Evolutionary conservation across 2,329 filamentous ascomycete genomes (phyloP).

Genomic region (Alternaria dauci): DNA sequence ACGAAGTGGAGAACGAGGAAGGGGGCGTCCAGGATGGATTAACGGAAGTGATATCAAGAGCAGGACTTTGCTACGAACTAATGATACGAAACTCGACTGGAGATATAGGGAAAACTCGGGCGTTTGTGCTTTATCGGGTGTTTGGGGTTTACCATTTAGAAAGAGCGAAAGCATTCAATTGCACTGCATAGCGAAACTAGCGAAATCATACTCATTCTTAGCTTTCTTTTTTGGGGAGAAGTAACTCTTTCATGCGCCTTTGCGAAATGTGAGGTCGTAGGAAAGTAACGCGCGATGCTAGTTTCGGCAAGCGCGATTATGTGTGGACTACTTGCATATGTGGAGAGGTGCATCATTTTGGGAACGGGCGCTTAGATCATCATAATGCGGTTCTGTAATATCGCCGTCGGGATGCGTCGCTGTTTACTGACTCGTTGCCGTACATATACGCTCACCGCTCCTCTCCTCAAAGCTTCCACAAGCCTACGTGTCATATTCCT

Average conservation of each 20-base stretch:
- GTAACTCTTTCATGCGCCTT: background rate
- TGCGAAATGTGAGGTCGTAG: background rate
- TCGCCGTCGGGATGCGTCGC: background rate
- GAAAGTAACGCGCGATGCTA: background rate
- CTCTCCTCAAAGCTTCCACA: fast-evolving
- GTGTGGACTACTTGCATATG: background rate
- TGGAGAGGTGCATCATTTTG: background rate
- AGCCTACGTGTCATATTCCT: background rate
- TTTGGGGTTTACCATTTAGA: constrained; percentile 2
- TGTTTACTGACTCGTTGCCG: background rate
- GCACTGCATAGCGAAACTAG: constrained; percentile 9
- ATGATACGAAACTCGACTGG: constrained; percentile 4
- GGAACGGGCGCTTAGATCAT: background rate
- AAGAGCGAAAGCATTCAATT: constrained; percentile 9
- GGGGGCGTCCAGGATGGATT: background rate
- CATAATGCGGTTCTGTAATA: background rate
- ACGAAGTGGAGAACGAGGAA: background rate
- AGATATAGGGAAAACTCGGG: background rate
- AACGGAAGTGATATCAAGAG: constrained; percentile 2
- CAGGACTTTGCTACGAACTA: constrained; percentile 3
- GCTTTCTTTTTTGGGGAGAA: background rate
- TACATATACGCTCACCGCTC: background rate
- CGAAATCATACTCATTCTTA: constrained; percentile 6
- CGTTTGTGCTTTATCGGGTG: background rate
- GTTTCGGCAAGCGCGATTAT: background rate